A percentile compares a stretch with the other conserved stretches of the same genome.
Evolutionary conservation across 2,329 filamentous ascomycete genomes (phyloP).

Genomic region (Pleoardoris graminearum): DNA sequence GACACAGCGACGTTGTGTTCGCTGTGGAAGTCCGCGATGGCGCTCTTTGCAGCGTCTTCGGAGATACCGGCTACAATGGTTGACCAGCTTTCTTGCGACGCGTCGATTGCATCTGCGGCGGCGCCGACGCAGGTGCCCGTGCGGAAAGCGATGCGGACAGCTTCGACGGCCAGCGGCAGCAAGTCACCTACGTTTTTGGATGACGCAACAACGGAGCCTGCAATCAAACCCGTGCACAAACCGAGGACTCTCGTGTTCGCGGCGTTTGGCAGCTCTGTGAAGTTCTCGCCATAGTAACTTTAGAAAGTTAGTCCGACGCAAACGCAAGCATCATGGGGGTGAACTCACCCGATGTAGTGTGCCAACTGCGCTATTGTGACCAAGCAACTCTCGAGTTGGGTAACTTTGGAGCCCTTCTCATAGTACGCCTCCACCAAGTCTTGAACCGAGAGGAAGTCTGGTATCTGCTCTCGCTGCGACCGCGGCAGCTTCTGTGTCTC

Average conservation of each 20-base stretch:
- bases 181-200: constrained; percentile 65
- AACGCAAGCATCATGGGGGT: not conserved
- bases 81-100: constrained; percentile 67
- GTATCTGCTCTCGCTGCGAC: constrained; percentile 61
- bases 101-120: constrained; percentile 52
- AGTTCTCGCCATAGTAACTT: constrained; percentile 56
- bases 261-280: constrained; percentile 55
- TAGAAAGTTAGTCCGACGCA: constrained; percentile 20
- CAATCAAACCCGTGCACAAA: constrained; percentile 70
- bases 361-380: constrained; percentile 67
- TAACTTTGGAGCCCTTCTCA: constrained; percentile 59
- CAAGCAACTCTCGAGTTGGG: constrained; percentile 66
- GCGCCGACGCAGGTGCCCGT: constrained; percentile 55
- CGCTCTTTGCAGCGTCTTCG: constrained; percentile 55
- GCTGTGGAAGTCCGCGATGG: constrained; percentile 62
- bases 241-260: constrained; percentile 61
- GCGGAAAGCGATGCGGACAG: constrained; percentile 68
- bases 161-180: constrained; percentile 64
- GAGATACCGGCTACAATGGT: constrained; percentile 63
- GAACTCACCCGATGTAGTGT: constrained; percentile 68
- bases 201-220: constrained; percentile 68
- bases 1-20: constrained; percentile 56
- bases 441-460: constrained; percentile 64
- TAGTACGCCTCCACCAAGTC: constrained; percentile 69
- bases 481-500: constrained; percentile 63